These are phyloP conservation scores for Lodderomyces theae DNA, from an alignment of 1,139 yeast species.

Conservation along the genomic window DNA sequence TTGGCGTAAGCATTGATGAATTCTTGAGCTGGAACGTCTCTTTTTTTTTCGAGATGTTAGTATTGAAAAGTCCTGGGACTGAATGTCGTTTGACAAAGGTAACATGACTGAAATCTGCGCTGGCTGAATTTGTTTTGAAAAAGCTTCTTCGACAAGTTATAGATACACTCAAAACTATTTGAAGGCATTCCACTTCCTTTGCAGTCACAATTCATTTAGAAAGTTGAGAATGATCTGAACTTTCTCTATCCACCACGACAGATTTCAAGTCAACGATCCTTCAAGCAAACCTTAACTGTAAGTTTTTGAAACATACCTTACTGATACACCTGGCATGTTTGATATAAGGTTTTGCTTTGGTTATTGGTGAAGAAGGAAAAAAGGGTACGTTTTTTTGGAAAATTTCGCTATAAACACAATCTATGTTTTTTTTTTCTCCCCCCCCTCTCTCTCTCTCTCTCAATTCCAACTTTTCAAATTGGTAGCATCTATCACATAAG, in stretches of 20 bases:
- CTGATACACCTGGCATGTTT: slow-evolving; percentile 96
- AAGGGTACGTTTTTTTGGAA: not conserved
- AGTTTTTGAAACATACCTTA: slow-evolving; percentile 67
- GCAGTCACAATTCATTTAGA: slow-evolving; percentile 1
- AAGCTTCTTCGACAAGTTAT: not conserved
- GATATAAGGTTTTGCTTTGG: slow-evolving; percentile 12
- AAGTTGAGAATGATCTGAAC: slow-evolving; percentile 3
- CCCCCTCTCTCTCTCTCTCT: slow-evolving; percentile 6
- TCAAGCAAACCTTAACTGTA: slow-evolving; percentile 12
- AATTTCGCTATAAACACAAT: not conserved
- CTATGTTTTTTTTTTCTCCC: no score
- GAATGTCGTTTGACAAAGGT: not conserved
- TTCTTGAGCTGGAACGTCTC: slow-evolving; percentile 99
- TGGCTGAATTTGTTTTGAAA: slow-evolving; percentile 6
- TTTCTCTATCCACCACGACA: slow-evolving; percentile 35
- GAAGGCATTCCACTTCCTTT: slow-evolving; percentile 6
- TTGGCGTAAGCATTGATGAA: slow-evolving; percentile 99
- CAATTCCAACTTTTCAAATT: not conserved
- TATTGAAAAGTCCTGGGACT: slow-evolving; percentile 11
- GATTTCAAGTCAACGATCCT: slow-evolving; percentile 10
- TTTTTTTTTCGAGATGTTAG: slow-evolving; percentile 46
- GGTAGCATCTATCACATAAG: not conserved
- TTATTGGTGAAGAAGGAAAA: slow-evolving; percentile 15
- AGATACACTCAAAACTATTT: not conserved
- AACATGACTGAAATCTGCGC: not conserved